A percentile compares a stretch with the other conserved stretches of the same genome.
These are phyloP conservation scores for Myochromella boudieri DNA, from an alignment of 768 basidiomycete genomes.

Conservation along the genomic window DNA sequence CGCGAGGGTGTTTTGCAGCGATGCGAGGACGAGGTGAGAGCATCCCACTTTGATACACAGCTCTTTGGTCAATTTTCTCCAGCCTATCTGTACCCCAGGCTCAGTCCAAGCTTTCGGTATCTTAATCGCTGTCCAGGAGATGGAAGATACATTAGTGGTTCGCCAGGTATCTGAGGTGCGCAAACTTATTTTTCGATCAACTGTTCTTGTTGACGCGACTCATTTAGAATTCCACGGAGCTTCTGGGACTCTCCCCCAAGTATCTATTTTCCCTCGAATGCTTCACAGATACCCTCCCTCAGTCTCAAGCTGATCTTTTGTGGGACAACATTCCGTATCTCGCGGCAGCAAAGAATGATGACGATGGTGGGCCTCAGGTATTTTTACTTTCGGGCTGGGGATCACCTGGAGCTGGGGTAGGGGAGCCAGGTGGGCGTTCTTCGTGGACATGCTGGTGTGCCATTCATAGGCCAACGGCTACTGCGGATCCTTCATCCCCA, in stretches of 20 bases:
- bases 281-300: constrained; percentile 68
- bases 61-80: neutral
- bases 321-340: constrained; percentile 77
- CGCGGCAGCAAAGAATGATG: constrained; percentile 47
- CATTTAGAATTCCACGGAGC: constrained; percentile 64
- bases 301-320: constrained; percentile 61
- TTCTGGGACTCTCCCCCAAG: constrained; percentile 71
- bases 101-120: constrained; percentile 86
- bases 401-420: constrained; percentile 51
- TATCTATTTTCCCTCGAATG: constrained; percentile 73
- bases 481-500: constrained; percentile 6
- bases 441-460: constrained; percentile 74
- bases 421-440: constrained; percentile 32
- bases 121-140: constrained; percentile 66
- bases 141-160: constrained; percentile 56
- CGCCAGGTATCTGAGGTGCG: constrained; percentile 79
- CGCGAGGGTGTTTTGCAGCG: constrained; percentile 61
- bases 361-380: constrained; percentile 49
- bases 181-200: neutral
- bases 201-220: neutral
- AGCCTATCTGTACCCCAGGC: constrained; percentile 83
- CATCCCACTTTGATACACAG: neutral
- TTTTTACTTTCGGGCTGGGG: constrained; percentile 75
- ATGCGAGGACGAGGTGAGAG: constrained; percentile 74
- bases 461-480: constrained; percentile 50